Evolutionary conservation across 192 early-diverging fungal species (phyloP).

Genomic region (Pilaira anomala): DNA sequence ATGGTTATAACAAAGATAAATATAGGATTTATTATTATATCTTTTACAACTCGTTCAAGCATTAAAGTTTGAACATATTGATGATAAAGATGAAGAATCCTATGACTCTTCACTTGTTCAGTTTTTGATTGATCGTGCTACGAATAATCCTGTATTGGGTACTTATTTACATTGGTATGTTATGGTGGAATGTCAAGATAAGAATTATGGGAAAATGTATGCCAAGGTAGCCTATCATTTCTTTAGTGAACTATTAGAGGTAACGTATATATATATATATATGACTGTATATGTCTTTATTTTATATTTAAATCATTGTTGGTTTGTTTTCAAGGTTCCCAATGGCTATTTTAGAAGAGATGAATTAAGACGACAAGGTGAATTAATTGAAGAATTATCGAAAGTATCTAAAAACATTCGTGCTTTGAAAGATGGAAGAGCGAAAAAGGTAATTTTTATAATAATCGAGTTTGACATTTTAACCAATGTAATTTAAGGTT

Average conservation of each 20-base stretch:
- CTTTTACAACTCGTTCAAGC: constrained; percentile 97
- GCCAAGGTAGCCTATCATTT: constrained; percentile 83
- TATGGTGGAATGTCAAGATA: constrained; percentile 95
- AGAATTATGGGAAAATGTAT: constrained; percentile 78
- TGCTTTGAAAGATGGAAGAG: constrained; percentile 75
- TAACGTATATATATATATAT: constrained; percentile 18
- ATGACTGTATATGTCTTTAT: not conserved
- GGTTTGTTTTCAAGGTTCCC: constrained; percentile 36
- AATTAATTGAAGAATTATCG: constrained; percentile 75
- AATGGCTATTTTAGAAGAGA: constrained; percentile 66
- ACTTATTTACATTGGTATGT: constrained; percentile 98
- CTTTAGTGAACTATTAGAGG: constrained; percentile 66
- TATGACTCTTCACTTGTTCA: constrained; percentile 69
- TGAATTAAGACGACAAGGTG: constrained; percentile 76
- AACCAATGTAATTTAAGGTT: constrained; percentile 52
- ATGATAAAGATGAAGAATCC: constrained; percentile 37
- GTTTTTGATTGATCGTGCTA: constrained; percentile 87
- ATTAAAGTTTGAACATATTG: constrained; percentile 88
- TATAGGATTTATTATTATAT: constrained; percentile 87
- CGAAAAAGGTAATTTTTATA: constrained; percentile 67
- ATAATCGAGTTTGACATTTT: not conserved
- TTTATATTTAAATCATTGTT: not conserved
- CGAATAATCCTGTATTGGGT: constrained; percentile 81
- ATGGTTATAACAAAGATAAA: not conserved
- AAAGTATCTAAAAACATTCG: constrained; percentile 74